These are phyloP conservation scores for Daldinia caldariorum DNA, from an alignment of 495 filamentous ascomycete species.

Conservation along the genomic window DNA sequence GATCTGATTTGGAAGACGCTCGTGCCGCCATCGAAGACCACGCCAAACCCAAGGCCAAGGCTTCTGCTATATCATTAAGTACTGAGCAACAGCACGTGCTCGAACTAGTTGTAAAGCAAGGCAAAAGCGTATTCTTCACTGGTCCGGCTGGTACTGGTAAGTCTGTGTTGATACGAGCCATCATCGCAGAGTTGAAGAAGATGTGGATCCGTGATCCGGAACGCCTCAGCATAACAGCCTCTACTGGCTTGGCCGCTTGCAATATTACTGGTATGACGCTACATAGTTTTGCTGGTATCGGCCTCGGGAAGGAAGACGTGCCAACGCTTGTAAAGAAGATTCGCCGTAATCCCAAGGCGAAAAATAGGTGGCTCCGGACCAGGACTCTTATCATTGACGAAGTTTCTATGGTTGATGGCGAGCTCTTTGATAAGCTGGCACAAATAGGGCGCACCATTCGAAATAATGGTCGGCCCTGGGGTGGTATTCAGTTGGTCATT, in stretches of 20 bases:
- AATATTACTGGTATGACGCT: constrained; percentile 96
- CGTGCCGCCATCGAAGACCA: constrained; percentile 52
- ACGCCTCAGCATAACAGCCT: constrained; percentile 89
- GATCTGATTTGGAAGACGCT: constrained; percentile 47
- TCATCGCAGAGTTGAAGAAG: constrained; percentile 79
- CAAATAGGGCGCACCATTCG: constrained; percentile 80
- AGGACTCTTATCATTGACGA: constrained; percentile 92
- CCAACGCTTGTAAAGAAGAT: constrained; percentile 90
- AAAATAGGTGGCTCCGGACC: constrained; percentile 85
- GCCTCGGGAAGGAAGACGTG: constrained; percentile 88
- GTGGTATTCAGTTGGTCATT: constrained; percentile 94
- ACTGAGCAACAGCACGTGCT: constrained; percentile 87
- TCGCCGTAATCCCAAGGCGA: constrained; percentile 85
- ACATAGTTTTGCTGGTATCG: constrained; percentile 96
- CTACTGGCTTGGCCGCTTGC: constrained; percentile 94
- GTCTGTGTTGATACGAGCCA: constrained; percentile 91
- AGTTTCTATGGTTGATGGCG: constrained; percentile 97
- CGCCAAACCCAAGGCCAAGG: constrained; percentile 51
- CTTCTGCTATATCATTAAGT: constrained; percentile 76
- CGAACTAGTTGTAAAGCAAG: constrained; percentile 75
- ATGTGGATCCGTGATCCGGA: constrained; percentile 81
- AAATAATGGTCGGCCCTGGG: constrained; percentile 92
- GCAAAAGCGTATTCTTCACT: constrained; percentile 95
- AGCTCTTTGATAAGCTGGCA: constrained; percentile 96
- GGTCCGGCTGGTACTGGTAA: constrained; percentile 98